phyloP scores from a whole-genome alignment of 805 yeast genomes.

The Yamadazyma olivae region DNA sequence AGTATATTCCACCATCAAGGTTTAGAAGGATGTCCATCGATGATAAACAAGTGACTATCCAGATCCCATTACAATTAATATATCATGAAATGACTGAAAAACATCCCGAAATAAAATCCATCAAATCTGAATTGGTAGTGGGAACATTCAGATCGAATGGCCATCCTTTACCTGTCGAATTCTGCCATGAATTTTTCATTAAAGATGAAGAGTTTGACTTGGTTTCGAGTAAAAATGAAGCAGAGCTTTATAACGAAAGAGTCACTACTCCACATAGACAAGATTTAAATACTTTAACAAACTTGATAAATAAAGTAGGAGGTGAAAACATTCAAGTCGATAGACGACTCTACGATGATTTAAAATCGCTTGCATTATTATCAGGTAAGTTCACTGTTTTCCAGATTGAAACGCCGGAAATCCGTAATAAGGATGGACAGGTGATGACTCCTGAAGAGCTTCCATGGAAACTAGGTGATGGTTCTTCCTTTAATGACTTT shows the following conservation, averaged over 20 bases:
- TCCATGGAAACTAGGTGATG: conserved; percentile 26
- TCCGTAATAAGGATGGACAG: not conserved
- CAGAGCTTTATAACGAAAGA: conserved; percentile 29
- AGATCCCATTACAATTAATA: conserved; percentile 31
- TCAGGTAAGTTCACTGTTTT: conserved; percentile 33
- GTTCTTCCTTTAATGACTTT: conserved; percentile 22
- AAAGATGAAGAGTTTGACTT: conserved; percentile 24
- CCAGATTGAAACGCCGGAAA: conserved; percentile 6
- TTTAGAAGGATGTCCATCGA: conserved; percentile 17
- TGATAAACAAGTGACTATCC: conserved; percentile 14
- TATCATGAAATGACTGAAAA: conserved; percentile 14
- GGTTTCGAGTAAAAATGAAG: conserved; percentile 22
- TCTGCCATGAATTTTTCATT: conserved; percentile 39
- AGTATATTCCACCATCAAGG: conserved; percentile 31
- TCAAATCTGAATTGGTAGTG: conserved; percentile 33
- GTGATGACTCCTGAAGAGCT: conserved; percentile 18
- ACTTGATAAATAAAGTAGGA: conserved; percentile 33
- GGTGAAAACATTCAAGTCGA: conserved; percentile 31
- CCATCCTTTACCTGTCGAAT: conserved; percentile 36
- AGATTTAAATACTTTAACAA: conserved; percentile 21
- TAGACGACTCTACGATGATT: conserved; percentile 31
- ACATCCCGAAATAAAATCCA: conserved; percentile 33
- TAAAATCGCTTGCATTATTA: conserved; percentile 32
- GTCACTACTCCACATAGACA: conserved; percentile 27
- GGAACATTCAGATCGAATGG: conserved; percentile 34